Percentiles rank a stretch among this genome's conserved stretches.
These are phyloP conservation scores for Aquilaria agallochum DNA, from an alignment of 441 rosid species.

Conservation along the genomic window DNA sequence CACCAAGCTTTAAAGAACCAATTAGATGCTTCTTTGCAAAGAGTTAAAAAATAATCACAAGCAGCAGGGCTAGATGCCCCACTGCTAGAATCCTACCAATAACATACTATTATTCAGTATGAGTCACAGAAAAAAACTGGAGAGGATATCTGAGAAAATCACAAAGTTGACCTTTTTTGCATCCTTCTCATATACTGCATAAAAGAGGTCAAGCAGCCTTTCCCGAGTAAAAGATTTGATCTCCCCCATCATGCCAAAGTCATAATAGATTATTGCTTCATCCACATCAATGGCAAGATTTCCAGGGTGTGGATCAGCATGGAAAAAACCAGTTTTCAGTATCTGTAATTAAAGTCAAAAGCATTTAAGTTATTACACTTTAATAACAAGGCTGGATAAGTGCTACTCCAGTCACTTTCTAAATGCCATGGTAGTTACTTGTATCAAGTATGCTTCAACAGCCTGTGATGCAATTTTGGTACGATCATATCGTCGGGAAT, in stretches of 20 bases:
- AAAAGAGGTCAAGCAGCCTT: constrained; percentile 85
- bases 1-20: no score
- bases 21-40: no score
- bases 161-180: constrained; percentile 62
- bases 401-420: neutral
- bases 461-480: constrained; percentile 87
- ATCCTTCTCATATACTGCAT: constrained; percentile 88
- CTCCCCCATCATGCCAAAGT: constrained; percentile 99
- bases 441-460: constrained; percentile 90
- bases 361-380: constrained; percentile 3
- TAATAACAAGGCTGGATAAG: no score
- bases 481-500: constrained; percentile 58
- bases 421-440: constrained; percentile 36
- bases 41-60: no score
- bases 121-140: no score
- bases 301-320: constrained; percentile 99
- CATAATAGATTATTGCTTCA: constrained; percentile 82
- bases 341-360: constrained; percentile 41
- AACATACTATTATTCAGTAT: no score
- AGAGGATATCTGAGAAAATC: no score
- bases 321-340: constrained; percentile 90
- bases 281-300: constrained; percentile 85
- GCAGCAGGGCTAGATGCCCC: no score
- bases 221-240: constrained; percentile 84
- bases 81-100: no score